phyloP scores from a whole-genome alignment of 1,284 basidiomycete genomes.

The Ustilago xerochloae region DNA sequence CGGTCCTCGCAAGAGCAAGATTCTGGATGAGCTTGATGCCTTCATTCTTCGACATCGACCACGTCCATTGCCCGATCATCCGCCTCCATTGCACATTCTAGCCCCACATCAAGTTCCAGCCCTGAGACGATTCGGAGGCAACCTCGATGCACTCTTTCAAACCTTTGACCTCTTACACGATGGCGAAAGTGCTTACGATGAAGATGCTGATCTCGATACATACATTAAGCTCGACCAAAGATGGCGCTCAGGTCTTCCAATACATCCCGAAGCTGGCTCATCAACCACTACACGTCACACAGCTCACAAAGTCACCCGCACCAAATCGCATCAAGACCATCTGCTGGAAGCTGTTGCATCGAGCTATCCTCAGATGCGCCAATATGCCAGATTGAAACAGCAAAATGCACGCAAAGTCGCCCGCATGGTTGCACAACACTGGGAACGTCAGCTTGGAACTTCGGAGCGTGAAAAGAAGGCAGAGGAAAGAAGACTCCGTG shows the following conservation, averaged over 20 bases:
- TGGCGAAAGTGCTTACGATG: constrained; percentile 19
- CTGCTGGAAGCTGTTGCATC: constrained; percentile 41
- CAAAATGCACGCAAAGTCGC: constrained; percentile 73
- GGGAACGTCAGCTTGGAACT: constrained; percentile 76
- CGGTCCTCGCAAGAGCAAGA: constrained; percentile 35
- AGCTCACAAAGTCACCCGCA: constrained; percentile 31
- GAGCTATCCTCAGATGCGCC: constrained; percentile 49
- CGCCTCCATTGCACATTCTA: constrained; percentile 41
- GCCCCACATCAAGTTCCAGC: constrained; percentile 45
- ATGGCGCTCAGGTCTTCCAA: constrained; percentile 42
- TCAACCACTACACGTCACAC: constrained; percentile 30
- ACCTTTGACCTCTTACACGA: constrained; percentile 49
- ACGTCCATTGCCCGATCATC: constrained; percentile 31
- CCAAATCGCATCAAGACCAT: constrained; percentile 51
- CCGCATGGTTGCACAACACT: constrained; percentile 79
- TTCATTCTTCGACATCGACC: constrained; percentile 35
- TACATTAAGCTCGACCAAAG: constrained; percentile 45
- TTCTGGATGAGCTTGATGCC: constrained; percentile 35
- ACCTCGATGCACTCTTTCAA: constrained; percentile 21
- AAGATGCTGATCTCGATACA: constrained; percentile 31
- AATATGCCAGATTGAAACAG: constrained; percentile 66
- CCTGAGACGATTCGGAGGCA: constrained; percentile 27
- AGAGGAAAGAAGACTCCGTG: constrained; percentile 78
- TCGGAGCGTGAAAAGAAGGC: constrained; percentile 76
- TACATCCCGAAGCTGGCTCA: constrained; percentile 24